These are phyloP conservation scores for Beta vulgaris DNA, from an alignment of 148 eudicot species.

Conservation along the genomic window DNA sequence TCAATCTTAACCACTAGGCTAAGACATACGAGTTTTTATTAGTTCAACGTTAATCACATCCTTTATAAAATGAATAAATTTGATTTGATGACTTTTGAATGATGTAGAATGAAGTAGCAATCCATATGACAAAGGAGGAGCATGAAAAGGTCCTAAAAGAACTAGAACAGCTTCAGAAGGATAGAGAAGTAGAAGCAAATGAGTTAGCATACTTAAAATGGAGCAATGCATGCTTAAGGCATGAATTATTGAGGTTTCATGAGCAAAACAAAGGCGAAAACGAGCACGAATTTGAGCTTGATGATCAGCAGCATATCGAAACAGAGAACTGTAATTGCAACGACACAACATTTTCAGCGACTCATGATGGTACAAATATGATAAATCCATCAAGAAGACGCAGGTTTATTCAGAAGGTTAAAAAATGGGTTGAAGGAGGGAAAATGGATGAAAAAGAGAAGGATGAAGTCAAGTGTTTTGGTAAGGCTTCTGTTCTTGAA, in stretches of 20 bases:
- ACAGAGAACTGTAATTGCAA: conserved; percentile 20
- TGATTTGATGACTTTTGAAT: background rate
- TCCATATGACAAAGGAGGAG: conserved; percentile 30
- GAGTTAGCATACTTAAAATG: conserved; percentile 48
- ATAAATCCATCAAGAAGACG: conserved; percentile 31
- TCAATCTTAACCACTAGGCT: no score
- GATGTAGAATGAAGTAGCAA: conserved; percentile 37
- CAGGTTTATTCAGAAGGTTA: conserved; percentile 45
- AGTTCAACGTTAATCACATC: no score
- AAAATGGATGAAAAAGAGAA: conserved; percentile 33
- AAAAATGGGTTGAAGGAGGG: conserved; percentile 60
- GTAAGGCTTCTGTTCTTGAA: conserved; percentile 25
- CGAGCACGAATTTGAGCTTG: background rate
- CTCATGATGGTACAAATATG: background rate
- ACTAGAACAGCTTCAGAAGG: conserved; percentile 38
- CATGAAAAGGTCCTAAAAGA: conserved; percentile 37
- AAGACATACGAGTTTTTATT: no score
- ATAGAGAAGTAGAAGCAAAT: conserved; percentile 29
- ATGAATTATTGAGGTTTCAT: conserved; percentile 38
- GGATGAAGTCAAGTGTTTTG: conserved; percentile 32
- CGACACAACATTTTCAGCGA: background rate
- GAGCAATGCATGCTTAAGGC: conserved; percentile 59
- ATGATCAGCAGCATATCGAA: background rate
- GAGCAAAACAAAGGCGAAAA: conserved; percentile 26
- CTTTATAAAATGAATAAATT: no score